Evolutionary conservation across 2,329 filamentous ascomycete genomes (phyloP), one percentile per base, ranked within the genome.

Genomic region (Fusarium sulawesiense): DNA sequence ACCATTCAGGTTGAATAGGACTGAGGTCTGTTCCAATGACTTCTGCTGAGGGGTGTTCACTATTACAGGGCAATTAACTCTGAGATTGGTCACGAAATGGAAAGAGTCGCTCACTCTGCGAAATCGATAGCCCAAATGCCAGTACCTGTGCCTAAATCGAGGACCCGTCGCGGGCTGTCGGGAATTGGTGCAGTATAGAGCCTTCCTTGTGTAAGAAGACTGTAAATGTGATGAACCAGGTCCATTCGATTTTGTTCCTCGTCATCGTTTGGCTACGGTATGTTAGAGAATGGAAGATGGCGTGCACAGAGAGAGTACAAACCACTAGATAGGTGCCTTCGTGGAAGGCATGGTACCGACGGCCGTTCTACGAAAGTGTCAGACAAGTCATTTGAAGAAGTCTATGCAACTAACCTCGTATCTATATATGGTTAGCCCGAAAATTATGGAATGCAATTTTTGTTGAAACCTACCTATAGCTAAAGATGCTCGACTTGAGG

Each of bases 41-140:
- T 21, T 69, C 68, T 13, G 64, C 55, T 1, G 68, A 71, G 16
- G 68, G 54, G 7, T 69, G 25, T 6, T 71, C 68, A 25, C 68
- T 71, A 11, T 13, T 21, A 9, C 6, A 4, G 4, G 7, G 16
- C 51, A 10, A 51, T 13, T 9, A 27, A 37, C 11, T 49, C 0
- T 6, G 5, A 8, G 6, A 1, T 8, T 4, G 0, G 13, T 9
- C 1, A 9, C 4, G 4, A 27, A 8, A 2, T 6, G 14, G 13
- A 10, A 42, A 12, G 7, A 5, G 10, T n/a, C 2, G 3, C 56
- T n/a, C 25, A 71, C 67, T 70, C 67, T 23, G 67, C 67, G 34
- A 71, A 71, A 13, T 70, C 67, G n/a, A 70, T 71, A 2, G 67
- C 58, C 67, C 67, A 70, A 1, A 70, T 70, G 5, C 66, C 66